Evolutionary conservation across 768 basidiomycete genomes (phyloP).

Genomic region (Mycena vulgaris): DNA sequence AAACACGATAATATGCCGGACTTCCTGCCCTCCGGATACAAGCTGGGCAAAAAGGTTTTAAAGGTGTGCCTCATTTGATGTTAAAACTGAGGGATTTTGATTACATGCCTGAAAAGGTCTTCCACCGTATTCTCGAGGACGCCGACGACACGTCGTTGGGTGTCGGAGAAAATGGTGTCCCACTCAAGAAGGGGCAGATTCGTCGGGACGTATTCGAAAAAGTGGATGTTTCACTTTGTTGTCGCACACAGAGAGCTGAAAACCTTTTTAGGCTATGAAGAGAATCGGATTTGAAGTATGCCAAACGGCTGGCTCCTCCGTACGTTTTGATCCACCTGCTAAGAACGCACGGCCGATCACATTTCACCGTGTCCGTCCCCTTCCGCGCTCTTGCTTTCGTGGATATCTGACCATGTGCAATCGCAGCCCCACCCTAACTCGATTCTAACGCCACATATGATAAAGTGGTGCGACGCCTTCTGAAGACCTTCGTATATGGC

Average conservation of each 20-base stretch:
- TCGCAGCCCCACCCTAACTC: conserved; percentile 23
- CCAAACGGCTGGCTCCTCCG: conserved; percentile 26
- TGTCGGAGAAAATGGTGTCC: not conserved
- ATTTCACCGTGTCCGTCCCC: conserved; percentile 24
- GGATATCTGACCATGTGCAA: not conserved
- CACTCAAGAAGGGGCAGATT: conserved; percentile 10
- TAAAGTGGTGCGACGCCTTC: conserved; percentile 10
- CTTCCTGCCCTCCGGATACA: conserved; percentile 2
- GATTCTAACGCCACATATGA: not conserved
- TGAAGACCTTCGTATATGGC: not conserved
- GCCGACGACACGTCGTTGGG: not conserved
- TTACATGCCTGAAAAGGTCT: not conserved
- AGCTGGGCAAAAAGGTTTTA: conserved; percentile 10
- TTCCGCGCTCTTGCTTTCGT: not conserved
- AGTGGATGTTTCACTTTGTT: not conserved
- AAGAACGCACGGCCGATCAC: conserved; percentile 22
- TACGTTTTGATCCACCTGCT: conserved; percentile 28
- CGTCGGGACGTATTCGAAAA: conserved; percentile 21
- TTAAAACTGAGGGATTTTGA: not conserved
- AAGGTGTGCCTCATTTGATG: not conserved
- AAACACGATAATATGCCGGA: not conserved
- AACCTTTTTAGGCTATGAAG: conserved; percentile 25
- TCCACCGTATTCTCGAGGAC: conserved; percentile 21
- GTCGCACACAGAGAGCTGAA: not conserved
- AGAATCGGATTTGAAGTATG: conserved; percentile 12